Evolutionary conservation across 1,284 basidiomycete species (phyloP).

Genomic region (Coniferiporia weirii): DNA sequence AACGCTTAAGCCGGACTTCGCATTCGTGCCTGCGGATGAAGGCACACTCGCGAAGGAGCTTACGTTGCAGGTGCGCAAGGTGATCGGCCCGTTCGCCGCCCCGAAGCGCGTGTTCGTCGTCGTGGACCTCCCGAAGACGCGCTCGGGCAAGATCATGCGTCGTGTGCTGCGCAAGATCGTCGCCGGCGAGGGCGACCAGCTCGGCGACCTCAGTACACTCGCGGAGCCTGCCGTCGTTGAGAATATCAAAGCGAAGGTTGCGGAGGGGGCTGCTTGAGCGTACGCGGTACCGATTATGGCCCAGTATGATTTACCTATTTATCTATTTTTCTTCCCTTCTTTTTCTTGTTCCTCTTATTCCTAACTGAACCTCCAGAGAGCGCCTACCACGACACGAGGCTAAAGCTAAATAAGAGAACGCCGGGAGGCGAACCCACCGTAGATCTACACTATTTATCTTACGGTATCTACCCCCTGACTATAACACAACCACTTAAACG

Average conservation of each 20-base stretch:
- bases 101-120: conserved; percentile 92
- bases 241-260: conserved; percentile 72
- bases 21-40: conserved; percentile 64
- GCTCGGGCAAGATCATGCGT: conserved; percentile 96
- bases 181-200: conserved; percentile 87
- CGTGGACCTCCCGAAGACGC: conserved; percentile 89
- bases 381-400: no score
- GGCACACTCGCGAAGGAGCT: conserved; percentile 80
- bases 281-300: no score
- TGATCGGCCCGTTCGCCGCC: conserved; percentile 92
- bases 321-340: no score
- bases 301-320: no score
- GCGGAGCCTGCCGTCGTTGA: conserved; percentile 85
- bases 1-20: conserved; percentile 83
- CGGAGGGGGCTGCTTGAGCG: conserved; percentile 22
- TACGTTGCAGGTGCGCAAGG: conserved; percentile 90
- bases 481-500: no score
- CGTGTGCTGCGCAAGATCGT: conserved; percentile 95
- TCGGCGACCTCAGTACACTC: conserved; percentile 88
- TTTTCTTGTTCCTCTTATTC: no score
- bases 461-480: no score
- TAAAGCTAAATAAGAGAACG: no score
- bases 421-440: no score
- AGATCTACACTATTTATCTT: no score
- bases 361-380: no score